A percentile compares a stretch with the other conserved stretches of the same genome.
These are phyloP conservation scores for Auxenochlorella protothecoides DNA, from an alignment of 139 green algal genomes.

Conservation along the genomic window DNA sequence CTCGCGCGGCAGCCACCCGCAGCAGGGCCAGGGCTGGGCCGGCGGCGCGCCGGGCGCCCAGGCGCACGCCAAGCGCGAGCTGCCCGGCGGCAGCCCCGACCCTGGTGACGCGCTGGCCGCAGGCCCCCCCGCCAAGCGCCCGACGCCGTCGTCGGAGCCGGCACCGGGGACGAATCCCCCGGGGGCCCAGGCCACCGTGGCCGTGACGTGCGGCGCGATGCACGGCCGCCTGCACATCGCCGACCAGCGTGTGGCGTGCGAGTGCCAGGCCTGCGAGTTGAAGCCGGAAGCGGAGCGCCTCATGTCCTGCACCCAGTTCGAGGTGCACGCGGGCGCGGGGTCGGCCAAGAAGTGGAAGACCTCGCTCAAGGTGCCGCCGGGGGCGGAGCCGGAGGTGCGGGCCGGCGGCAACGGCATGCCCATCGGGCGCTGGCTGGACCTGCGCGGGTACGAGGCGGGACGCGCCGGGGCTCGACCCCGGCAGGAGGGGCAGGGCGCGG, in stretches of 20 bases:
- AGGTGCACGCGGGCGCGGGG: slow-evolving; percentile 18
- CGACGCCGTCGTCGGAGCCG: no score
- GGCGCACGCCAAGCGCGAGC: no score
- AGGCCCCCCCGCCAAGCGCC: no score
- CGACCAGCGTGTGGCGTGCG: slow-evolving; percentile 28
- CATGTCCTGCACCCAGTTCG: slow-evolving; percentile 29
- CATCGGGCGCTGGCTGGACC: slow-evolving; percentile 44
- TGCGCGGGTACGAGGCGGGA: slow-evolving; percentile 26
- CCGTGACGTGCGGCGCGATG: slow-evolving; percentile 25
- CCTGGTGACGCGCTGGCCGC: no score
- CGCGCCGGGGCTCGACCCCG: no score
- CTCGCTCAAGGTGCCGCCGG: slow-evolving; percentile 37
- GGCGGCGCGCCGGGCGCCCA: no score
- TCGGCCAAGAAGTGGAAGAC: slow-evolving; percentile 77
- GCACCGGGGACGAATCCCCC: no score
- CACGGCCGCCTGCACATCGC: slow-evolving; percentile 20
- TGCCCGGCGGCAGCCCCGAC: no score
- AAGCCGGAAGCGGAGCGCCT: slow-evolving; percentile 13
- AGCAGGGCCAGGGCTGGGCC: no score
- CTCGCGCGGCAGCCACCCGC: no score
- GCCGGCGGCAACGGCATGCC: slow-evolving; percentile 33
- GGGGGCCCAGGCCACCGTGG: background rate
- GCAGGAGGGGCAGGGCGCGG: no score
- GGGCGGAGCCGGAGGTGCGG: slow-evolving; percentile 22
- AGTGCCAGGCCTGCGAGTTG: slow-evolving; percentile 18